phyloP scores from a whole-genome alignment of 2,329 filamentous ascomycete species.

The Aspergillus thermomutatus region DNA sequence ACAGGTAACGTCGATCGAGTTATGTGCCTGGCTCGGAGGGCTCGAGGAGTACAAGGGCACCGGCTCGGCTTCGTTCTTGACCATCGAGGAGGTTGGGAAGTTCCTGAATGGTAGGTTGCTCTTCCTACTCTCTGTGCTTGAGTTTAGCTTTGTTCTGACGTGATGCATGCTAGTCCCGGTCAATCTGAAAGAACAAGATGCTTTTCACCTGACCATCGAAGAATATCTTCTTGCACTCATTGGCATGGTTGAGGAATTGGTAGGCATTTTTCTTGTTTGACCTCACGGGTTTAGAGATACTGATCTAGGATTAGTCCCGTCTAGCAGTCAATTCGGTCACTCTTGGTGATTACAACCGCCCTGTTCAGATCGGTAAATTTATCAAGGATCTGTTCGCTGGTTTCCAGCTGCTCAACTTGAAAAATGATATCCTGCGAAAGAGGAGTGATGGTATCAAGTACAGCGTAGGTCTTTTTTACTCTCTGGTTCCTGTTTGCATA shows the following conservation, averaged over 20 bases:
- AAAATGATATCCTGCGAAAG: slow-evolving; percentile 88
- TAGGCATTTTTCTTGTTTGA: slow-evolving; percentile 28
- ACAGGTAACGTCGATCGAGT: slow-evolving; percentile 56
- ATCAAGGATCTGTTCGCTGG: slow-evolving; percentile 94
- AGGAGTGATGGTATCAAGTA: slow-evolving; percentile 95
- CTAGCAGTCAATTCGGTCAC: slow-evolving; percentile 94
- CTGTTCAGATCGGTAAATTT: slow-evolving; percentile 83
- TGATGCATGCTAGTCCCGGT: slow-evolving; percentile 64
- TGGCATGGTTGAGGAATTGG: slow-evolving; percentile 82
- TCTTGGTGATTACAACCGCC: slow-evolving; percentile 79
- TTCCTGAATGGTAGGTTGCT: slow-evolving; percentile 65
- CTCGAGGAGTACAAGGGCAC: slow-evolving; percentile 55
- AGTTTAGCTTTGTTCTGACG: neutral
- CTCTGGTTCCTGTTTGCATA: neutral
- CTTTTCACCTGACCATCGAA: slow-evolving; percentile 94
- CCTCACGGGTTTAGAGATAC: neutral
- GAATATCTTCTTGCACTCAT: slow-evolving; percentile 92
- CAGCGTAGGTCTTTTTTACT: slow-evolving; percentile 46
- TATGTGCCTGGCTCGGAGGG: slow-evolving; percentile 77
- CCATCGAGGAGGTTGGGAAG: slow-evolving; percentile 80
- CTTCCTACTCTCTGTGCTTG: neutral
- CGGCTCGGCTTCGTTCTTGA: slow-evolving; percentile 67
- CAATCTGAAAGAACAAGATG: slow-evolving; percentile 83
- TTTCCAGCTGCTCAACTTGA: slow-evolving; percentile 95
- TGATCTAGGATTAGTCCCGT: slow-evolving; percentile 53